A percentile compares a stretch with the other conserved stretches of the same genome.
Conservation (phyloP, 2,329 filamentous ascomycete genomes). For the Exophiala phaeomuriformis region DNA sequence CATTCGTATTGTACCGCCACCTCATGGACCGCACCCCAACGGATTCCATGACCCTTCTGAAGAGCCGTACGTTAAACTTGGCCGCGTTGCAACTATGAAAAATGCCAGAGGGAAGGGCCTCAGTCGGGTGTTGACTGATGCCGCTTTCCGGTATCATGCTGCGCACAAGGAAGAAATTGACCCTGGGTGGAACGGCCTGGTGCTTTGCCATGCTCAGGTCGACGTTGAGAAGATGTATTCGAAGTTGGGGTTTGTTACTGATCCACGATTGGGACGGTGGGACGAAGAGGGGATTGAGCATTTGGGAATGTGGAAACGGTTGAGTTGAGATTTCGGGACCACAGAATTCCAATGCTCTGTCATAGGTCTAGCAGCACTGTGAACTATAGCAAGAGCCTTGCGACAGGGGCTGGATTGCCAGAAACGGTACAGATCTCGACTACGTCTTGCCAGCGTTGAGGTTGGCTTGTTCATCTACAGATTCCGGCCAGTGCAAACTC, state of each 20-base stretch:
- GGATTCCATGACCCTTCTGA: constrained; percentile 26
- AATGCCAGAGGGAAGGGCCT: constrained; percentile 60
- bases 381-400: background rate
- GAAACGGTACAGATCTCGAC: too few relatives aligned
- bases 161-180: constrained; percentile 47
- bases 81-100: constrained; percentile 63
- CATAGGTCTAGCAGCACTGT: background rate
- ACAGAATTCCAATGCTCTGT: background rate
- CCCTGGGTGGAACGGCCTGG: constrained; percentile 60
- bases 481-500: too few relatives aligned
- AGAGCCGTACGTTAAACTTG: constrained; percentile 77
- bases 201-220: constrained; percentile 73
- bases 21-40: constrained; percentile 56
- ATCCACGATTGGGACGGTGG: constrained; percentile 70
- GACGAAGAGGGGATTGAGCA: constrained; percentile 77
- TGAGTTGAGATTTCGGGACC: constrained; percentile 17
- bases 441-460: background rate
- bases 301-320: constrained; percentile 68
- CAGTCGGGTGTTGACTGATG: constrained; percentile 58
- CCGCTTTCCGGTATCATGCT: constrained; percentile 60
- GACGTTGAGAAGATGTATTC: constrained; percentile 58
- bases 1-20: constrained; percentile 73
- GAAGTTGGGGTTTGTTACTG: constrained; percentile 64
- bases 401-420: background rate
- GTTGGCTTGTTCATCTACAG: too few relatives aligned